phyloP scores from a whole-genome alignment of 1,139 yeast species.

The Candida tropicalis region DNA sequence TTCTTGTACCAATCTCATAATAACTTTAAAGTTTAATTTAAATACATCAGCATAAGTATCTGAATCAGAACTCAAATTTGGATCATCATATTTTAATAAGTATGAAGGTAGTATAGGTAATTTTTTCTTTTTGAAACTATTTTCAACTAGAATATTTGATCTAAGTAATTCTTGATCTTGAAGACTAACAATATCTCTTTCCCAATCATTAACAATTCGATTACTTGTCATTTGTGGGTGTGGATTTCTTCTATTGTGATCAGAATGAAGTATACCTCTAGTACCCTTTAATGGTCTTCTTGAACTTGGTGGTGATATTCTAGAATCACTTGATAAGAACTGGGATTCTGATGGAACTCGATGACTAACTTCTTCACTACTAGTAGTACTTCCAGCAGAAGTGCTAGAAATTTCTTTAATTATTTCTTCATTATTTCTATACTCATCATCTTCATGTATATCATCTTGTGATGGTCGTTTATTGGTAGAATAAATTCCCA shows the following conservation, averaged over 20 bases:
- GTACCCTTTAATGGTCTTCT: constrained; percentile 9
- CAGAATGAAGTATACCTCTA: constrained; percentile 1
- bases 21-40: constrained; percentile 26
- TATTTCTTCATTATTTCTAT: constrained; percentile 6
- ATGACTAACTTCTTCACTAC: constrained; percentile 11
- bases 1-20: constrained; percentile 31
- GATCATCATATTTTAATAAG: constrained; percentile 27
- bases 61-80: constrained; percentile 26
- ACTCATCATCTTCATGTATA: constrained; percentile 4
- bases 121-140: constrained; percentile 30
- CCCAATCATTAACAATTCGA: constrained; percentile 13
- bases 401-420: constrained; percentile 11
- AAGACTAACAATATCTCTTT: constrained; percentile 13
- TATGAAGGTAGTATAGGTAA: constrained; percentile 24
- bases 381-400: constrained; percentile 12
- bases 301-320: constrained; percentile 4
- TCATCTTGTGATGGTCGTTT: neutral
- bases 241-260: neutral
- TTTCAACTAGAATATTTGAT: constrained; percentile 21
- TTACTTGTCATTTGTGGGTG: neutral
- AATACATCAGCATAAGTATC: constrained; percentile 22
- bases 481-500: constrained; percentile 15
- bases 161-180: constrained; percentile 12
- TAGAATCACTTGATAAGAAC: constrained; percentile 5
- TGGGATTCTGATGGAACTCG: constrained; percentile 6